Conservation (phyloP, 1,139 yeast genomes). For the Pichia sp. region DNA sequence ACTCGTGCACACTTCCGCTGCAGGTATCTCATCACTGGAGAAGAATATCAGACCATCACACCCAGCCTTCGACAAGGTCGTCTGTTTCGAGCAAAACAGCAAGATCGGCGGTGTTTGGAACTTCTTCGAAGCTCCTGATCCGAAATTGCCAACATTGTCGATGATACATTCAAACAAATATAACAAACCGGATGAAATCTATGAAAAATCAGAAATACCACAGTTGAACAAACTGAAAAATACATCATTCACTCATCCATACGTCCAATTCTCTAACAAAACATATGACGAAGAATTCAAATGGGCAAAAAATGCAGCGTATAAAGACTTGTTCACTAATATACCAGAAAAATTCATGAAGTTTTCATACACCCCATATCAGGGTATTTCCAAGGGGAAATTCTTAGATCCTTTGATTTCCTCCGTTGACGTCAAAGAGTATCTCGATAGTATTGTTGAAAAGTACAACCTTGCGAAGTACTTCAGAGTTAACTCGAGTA, state of each 20-base stretch:
- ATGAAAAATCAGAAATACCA: slow-evolving; percentile 14
- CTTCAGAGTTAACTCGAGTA: slow-evolving; percentile 39
- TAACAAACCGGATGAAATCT: slow-evolving; percentile 18
- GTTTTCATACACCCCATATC: slow-evolving; percentile 35
- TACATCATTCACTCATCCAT: slow-evolving; percentile 15
- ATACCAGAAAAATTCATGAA: slow-evolving; percentile 46
- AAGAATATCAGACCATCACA: slow-evolving; percentile 30
- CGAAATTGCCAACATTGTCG: slow-evolving; percentile 30
- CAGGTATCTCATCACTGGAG: slow-evolving; percentile 18
- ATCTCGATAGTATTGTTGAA: slow-evolving; percentile 32
- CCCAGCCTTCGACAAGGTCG: slow-evolving; percentile 32
- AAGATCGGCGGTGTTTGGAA: slow-evolving; percentile 48
- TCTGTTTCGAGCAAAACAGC: slow-evolving; percentile 42
- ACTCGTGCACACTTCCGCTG: slow-evolving; percentile 24
- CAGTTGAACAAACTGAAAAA: slow-evolving; percentile 1
- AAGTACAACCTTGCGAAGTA: slow-evolving; percentile 35
- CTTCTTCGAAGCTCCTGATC: slow-evolving; percentile 18
- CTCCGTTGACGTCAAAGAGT: slow-evolving; percentile 35
- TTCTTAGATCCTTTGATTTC: slow-evolving; percentile 31
- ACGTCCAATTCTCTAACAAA: slow-evolving; percentile 7
- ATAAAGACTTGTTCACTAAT: slow-evolving; percentile 46
- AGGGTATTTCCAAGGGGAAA: slow-evolving; percentile 12
- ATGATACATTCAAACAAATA: slow-evolving; percentile 6
- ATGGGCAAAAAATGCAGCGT: slow-evolving; percentile 32
- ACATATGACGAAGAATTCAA: slow-evolving; percentile 13